Percentiles rank a stretch among this genome's conserved stretches.
phyloP scores from a whole-genome alignment of 371 early-diverging fungal species.

The Basidiobolus meristosporus region DNA sequence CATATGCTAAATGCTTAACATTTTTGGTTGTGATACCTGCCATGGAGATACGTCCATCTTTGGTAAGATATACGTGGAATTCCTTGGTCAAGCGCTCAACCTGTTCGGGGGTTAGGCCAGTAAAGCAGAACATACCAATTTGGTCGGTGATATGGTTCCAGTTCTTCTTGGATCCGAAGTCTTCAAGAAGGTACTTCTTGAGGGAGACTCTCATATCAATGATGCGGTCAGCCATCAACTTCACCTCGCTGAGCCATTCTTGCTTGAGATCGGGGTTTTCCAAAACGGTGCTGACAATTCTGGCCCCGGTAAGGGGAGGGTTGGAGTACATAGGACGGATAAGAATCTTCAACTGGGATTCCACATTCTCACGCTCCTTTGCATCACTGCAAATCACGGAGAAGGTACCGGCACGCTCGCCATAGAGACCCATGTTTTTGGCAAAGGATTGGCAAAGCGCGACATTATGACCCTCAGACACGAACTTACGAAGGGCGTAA shows the following conservation, averaged over 20 bases:
- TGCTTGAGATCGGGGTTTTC: conserved; percentile 45
- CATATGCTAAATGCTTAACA: conserved; percentile 89
- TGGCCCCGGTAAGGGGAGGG: conserved; percentile 89
- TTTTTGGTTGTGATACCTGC: conserved; percentile 87
- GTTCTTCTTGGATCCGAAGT: conserved; percentile 50
- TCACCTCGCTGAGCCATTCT: conserved; percentile 88
- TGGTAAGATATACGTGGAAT: conserved; percentile 86
- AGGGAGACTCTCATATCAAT: conserved; percentile 79
- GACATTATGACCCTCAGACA: conserved; percentile 54
- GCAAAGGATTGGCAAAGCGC: conserved; percentile 91
- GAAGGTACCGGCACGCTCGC: conserved; percentile 95
- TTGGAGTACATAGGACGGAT: conserved; percentile 96
- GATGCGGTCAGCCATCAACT: conserved; percentile 94
- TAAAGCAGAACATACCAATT: conserved; percentile 98
- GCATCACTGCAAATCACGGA: conserved; percentile 56
- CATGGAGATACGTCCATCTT: conserved; percentile 93
- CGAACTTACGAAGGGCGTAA: conserved; percentile 87
- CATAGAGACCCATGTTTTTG: conserved; percentile 98
- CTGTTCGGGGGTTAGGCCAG: conserved; percentile 82
- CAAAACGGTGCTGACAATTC: conserved; percentile 82
- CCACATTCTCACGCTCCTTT: conserved; percentile 71
- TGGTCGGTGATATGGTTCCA: conserved; percentile 95
- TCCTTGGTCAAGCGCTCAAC: conserved; percentile 70
- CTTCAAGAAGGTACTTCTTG: conserved; percentile 57
- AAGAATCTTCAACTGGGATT: conserved; percentile 87